These are phyloP conservation scores for Russula foetens DNA, from an alignment of 768 basidiomycete genomes.

Conservation along the genomic window DNA sequence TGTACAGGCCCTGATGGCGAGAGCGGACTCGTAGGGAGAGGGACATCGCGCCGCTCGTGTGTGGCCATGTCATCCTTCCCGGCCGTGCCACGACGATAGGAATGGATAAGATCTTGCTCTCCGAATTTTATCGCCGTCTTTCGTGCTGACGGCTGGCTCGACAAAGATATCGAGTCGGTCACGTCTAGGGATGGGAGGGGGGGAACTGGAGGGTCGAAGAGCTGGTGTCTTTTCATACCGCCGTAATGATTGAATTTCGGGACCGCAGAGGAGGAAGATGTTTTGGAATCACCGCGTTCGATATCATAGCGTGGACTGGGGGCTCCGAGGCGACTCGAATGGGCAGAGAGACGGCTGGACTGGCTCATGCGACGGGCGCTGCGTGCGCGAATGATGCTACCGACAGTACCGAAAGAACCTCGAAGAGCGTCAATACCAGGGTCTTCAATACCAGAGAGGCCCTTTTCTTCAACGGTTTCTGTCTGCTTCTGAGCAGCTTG, in stretches of 20 bases:
- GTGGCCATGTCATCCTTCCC: slow-evolving; percentile 30
- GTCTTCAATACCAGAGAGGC: slow-evolving; percentile 59
- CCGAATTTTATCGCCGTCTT: slow-evolving; percentile 71
- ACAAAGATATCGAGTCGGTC: slow-evolving; percentile 35
- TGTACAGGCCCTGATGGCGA: neutral
- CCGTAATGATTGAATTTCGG: slow-evolving; percentile 9
- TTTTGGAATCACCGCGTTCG: slow-evolving; percentile 40
- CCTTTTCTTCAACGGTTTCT: slow-evolving; percentile 61
- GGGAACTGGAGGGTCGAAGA: slow-evolving; percentile 86
- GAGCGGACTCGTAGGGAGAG: slow-evolving; percentile 1
- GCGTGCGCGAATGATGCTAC: slow-evolving; percentile 64
- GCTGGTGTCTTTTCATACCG: slow-evolving; percentile 69
- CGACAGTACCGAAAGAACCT: slow-evolving; percentile 85
- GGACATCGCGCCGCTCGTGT: slow-evolving; percentile 37
- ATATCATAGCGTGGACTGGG: slow-evolving; percentile 24
- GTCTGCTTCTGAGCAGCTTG: slow-evolving; percentile 74
- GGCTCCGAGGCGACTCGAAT: neutral
- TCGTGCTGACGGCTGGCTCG: slow-evolving; percentile 25
- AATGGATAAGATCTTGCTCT: slow-evolving; percentile 63
- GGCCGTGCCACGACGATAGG: slow-evolving; percentile 51
- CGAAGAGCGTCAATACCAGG: slow-evolving; percentile 90
- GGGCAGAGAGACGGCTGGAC: slow-evolving; percentile 35
- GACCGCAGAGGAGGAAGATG: slow-evolving; percentile 7
- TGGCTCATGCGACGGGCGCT: slow-evolving; percentile 24
- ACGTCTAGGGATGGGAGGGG: slow-evolving; percentile 29